phyloP scores from a whole-genome alignment of 78 protist genomes.

The Ministeria vibrans region DNA sequence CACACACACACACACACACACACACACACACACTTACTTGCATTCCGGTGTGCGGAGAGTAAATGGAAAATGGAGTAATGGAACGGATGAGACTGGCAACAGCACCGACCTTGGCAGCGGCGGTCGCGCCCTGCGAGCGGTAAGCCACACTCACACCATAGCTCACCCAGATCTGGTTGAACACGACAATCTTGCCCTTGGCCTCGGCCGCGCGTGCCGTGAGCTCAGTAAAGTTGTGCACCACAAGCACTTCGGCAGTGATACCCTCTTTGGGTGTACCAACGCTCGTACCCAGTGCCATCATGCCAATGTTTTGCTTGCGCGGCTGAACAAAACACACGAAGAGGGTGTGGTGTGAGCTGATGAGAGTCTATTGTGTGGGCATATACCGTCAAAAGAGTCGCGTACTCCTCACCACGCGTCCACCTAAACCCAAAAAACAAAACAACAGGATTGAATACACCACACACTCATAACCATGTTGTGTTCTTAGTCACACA shows the following conservation, averaged over 20 bases:
- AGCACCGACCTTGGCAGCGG: slow-evolving; percentile 54
- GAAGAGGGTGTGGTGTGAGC: too few species aligned
- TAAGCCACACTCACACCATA: slow-evolving; percentile 37
- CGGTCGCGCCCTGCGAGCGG: slow-evolving; percentile 45
- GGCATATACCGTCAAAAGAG: too few species aligned
- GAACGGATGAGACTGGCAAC: slow-evolving; percentile 57
- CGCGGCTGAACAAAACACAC: neutral
- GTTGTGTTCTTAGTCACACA: too few species aligned
- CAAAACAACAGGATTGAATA: too few species aligned
- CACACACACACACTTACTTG: too few species aligned
- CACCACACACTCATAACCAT: too few species aligned
- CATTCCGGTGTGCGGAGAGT: slow-evolving; percentile 69
- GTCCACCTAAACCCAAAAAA: too few species aligned
- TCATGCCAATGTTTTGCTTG: slow-evolving; percentile 9
- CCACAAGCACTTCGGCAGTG: neutral
- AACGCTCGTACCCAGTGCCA: slow-evolving; percentile 58
- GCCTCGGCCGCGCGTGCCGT: neutral
- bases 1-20: too few species aligned
- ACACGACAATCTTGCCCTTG: slow-evolving; percentile 31
- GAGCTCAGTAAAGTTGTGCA: neutral
- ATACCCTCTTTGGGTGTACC: slow-evolving; percentile 15
- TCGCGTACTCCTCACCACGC: neutral
- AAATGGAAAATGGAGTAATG: slow-evolving; percentile 53
- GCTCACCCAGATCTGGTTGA: slow-evolving; percentile 35
- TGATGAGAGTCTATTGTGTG: too few species aligned